Percentiles rank a stretch among this genome's conserved stretches.
Evolutionary conservation across 2,329 filamentous ascomycete species (phyloP).

Genomic region (Dendrostoma leiphaemia): DNA sequence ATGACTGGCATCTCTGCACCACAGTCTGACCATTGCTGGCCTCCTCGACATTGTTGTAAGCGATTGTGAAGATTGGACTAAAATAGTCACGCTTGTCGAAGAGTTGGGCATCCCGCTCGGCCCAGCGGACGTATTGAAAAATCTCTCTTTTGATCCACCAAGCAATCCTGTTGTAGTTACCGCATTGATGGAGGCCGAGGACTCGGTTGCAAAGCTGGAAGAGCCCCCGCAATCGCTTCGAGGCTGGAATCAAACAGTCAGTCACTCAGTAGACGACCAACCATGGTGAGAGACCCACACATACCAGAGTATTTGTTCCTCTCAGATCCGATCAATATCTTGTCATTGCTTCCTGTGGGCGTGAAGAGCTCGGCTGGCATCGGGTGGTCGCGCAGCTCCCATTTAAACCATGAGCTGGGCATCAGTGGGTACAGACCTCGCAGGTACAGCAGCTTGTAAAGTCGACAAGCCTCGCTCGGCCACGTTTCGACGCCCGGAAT

Average conservation of each 20-base stretch:
- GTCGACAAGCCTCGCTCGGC: constrained; percentile 29
- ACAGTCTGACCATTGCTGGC: neutral
- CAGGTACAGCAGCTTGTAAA: constrained; percentile 33
- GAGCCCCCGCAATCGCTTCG: constrained; percentile 31
- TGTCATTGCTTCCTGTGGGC: constrained; percentile 21
- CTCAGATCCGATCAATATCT: constrained; percentile 26
- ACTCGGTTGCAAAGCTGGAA: constrained; percentile 33
- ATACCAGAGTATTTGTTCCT: constrained; percentile 28
- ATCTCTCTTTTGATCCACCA: constrained; percentile 28
- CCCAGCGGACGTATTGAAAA: constrained; percentile 31
- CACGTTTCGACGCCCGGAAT: constrained; percentile 24
- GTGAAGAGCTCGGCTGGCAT: constrained; percentile 32
- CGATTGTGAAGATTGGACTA: constrained; percentile 14
- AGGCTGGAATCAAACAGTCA: constrained; percentile 22
- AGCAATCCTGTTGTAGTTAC: constrained; percentile 26
- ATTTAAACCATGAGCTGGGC: constrained; percentile 27
- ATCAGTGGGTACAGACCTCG: constrained; percentile 34
- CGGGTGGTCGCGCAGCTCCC: constrained; percentile 32
- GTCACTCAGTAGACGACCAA: neutral
- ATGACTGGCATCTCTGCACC: constrained; percentile 7
- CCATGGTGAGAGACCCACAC: neutral
- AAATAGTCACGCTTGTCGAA: constrained; percentile 18
- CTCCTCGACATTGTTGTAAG: neutral
- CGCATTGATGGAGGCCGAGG: constrained; percentile 30
- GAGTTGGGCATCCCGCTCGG: constrained; percentile 29